Conservation (phyloP, 2,329 filamentous ascomycete genomes). For the Diaporthe destruens region DNA sequence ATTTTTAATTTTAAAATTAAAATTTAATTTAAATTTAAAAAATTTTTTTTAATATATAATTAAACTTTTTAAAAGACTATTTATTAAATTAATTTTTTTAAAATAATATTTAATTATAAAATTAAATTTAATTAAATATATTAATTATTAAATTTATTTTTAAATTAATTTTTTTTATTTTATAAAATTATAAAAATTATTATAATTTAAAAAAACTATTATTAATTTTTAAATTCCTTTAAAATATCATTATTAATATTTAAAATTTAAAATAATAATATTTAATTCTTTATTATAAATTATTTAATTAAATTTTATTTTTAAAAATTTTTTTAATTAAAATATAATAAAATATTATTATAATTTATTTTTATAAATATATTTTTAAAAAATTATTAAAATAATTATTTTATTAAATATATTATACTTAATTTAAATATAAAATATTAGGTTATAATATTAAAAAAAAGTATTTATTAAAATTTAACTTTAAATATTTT, state of each 20-base stretch:
- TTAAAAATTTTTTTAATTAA: not conserved
- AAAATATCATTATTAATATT: not conserved
- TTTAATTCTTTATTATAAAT: not conserved
- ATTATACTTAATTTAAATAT: not conserved
- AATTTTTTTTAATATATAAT: not conserved
- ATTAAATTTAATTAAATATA: not conserved
- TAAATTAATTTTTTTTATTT: not conserved
- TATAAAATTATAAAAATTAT: too few species aligned
- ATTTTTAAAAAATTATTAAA: not conserved
- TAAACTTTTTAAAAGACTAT: not conserved
- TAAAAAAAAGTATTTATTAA: not conserved
- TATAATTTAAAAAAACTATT: not conserved
- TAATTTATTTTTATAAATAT: not conserved
- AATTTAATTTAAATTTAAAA: too few species aligned
- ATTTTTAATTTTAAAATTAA: too few species aligned
- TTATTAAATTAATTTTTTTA: too few species aligned
- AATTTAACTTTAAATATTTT: not conserved
- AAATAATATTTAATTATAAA: not conserved
- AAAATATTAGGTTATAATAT: not conserved
- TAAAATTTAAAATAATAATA: not conserved
- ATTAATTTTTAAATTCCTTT: not conserved
- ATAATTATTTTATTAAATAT: not conserved
- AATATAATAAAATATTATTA: not conserved
- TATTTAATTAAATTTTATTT: not conserved
- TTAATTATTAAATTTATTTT: too few species aligned